Evolutionary conservation across 306 rosid species (phyloP), one percentile per base, ranked within the genome.

Genomic region (Ormosia emarginata): DNA sequence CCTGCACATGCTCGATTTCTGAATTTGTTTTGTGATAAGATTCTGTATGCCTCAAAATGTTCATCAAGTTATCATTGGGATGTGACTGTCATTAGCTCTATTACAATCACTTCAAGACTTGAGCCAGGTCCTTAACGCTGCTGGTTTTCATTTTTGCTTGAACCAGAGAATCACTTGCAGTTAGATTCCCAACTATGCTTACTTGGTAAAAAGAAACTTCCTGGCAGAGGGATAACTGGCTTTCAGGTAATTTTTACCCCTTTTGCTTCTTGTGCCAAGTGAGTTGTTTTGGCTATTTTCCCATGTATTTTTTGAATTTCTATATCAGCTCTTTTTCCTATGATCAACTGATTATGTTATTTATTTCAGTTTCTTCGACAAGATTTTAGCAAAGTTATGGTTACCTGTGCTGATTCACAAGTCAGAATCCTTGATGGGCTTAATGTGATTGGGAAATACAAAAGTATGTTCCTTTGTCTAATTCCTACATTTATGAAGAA

Each of bases 371-470:
- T 90, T 82, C 88, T 84, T 82, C 97, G 97, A 6, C 89, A 84
- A 71, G 97, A 93, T 75, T 85, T 90, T 33, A 85, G 83, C 90
- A 91, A 87, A 81, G 91, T 93, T 40, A 84, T 96, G 92, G 98
- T 96, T 67, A 88, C 97, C 17, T 87, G 90, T 87, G 96, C 97
- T 5, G 94, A 91, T 84, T 96, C 98, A 11, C 93, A 83, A 82
- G 97, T 96, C 86, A 90, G 94, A 88, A 83, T 96, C 82, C 94
- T 96, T 84, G 90, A 88, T 2, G 98, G 97, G 75, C 81, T 39
- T 34, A 85, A 86, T 78, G 94, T 96, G 83, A 84, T 93, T 65
- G 90, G 92, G 81, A 93, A 93, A 82, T 96, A 92, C 85, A 88
- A 89, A 83, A 92, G 99, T 93, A 90, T 39, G 88, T 52, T 57